These are phyloP conservation scores for Aspergillus cejpii DNA, from an alignment of 2,329 filamentous ascomycete species.

Conservation along the genomic window DNA sequence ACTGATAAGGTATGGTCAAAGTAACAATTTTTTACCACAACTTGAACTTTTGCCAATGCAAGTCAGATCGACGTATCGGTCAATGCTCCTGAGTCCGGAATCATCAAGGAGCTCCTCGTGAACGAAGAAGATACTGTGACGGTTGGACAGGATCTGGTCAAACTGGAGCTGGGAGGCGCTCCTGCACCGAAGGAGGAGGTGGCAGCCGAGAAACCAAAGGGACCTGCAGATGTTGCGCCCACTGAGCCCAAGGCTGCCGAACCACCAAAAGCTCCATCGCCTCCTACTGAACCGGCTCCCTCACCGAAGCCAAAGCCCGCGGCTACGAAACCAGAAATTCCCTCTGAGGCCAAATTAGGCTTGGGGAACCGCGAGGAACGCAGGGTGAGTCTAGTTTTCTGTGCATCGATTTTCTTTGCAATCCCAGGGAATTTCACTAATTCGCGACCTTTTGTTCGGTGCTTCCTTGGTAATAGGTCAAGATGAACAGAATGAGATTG, in stretches of 20 bases:
- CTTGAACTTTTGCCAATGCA: conserved; percentile 4
- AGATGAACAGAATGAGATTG: conserved; percentile 99
- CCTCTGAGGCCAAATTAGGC: conserved; percentile 26
- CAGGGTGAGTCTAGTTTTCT: conserved; percentile 54
- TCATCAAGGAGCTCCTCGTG: conserved; percentile 84
- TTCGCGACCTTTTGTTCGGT: conserved; percentile 5
- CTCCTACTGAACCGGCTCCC: conserved; percentile 36
- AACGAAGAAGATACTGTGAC: conserved; percentile 92
- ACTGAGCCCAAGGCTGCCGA: conserved; percentile 25
- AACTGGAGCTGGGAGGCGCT: conserved; percentile 70
- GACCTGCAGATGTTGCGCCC: conserved; percentile 49
- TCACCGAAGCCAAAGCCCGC: conserved; percentile 25
- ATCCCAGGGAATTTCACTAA: background rate
- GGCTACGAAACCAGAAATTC: conserved; percentile 17
- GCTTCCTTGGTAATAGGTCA: conserved; percentile 57
- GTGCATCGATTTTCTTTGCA: background rate
- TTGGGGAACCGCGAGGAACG: conserved; percentile 78
- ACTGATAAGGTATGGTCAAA: conserved; percentile 74
- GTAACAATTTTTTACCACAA: background rate
- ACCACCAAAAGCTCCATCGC: conserved; percentile 29
- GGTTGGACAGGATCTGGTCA: conserved; percentile 86
- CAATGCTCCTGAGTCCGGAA: conserved; percentile 84
- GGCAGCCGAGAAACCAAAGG: conserved; percentile 53
- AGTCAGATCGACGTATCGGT: conserved; percentile 87
- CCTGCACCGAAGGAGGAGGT: conserved; percentile 52